Evolutionary conservation across 2,329 filamentous ascomycete genomes (phyloP), one percentile per base, ranked within the genome.

Genomic region (Ceratocystis lukuohia): DNA sequence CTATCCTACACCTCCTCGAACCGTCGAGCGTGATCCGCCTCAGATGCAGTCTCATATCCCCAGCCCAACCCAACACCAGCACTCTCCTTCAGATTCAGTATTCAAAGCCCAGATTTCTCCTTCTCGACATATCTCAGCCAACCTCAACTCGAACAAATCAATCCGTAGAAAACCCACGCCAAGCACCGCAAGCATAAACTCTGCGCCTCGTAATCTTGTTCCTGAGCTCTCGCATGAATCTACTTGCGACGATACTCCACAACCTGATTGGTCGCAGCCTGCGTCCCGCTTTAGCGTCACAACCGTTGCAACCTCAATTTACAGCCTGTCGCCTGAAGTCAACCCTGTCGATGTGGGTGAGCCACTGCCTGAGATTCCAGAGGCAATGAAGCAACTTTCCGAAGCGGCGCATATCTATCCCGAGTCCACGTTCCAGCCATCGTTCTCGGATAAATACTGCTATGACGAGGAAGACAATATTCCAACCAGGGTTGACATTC

Each of bases 201-300:
- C 28, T 28, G 33, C 6, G 15, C 37, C 22, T 33, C 28, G 17
- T 5, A 53, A 41, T 41, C 25, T 53, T 30, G 33, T 70, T 50
- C 20, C 17, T 5, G 17, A 30, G 45, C 20, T 46, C 45, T 53
- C 45, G 7, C 69, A 71, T n/a, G 66, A 62, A 68, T 37, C 68
- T 66, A 5, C 61, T 68, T 5, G 67, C 66, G 56, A 69, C 66
- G 61, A 50, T 15, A 61, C 8, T 8, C 17, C 33, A 20, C 67
- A 80, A 6, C 46, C 63, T 57, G 57, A 56, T 46, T 80, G 79
- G 77, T 74, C 76, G 12, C 80, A 83, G 66, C 82, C 83, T 5
- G 74, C 77, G 1, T 87, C 84, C 62, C 81, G 82, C 59, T 88
- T 87, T 73, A 88, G 84, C 74, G 77, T 82, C 69, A 85, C 83